Conservation (phyloP, 1,284 basidiomycete genomes). For the Sphaerobolus stellatus region DNA sequence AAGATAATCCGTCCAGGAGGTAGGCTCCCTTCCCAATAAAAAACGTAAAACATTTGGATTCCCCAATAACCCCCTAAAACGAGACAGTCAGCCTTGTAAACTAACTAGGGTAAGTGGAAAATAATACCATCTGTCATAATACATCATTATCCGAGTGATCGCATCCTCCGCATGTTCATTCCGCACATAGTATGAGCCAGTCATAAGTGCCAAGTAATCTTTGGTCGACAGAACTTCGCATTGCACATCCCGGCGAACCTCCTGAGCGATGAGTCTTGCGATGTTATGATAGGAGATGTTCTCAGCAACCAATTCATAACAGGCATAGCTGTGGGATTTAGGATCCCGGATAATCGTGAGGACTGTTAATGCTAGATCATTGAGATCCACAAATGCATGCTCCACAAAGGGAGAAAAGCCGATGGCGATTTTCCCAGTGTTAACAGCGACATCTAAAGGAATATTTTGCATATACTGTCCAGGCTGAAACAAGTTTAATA, state of each 20-base stretch:
- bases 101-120: too few species aligned
- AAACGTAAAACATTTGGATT: too few species aligned
- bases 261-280: not conserved
- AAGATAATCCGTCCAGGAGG: too few species aligned
- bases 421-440: not conserved
- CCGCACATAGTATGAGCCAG: not conserved
- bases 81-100: too few species aligned
- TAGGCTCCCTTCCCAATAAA: too few species aligned
- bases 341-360: not conserved
- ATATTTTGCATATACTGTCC: not conserved
- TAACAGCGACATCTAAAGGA: not conserved
- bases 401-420: not conserved
- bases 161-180: not conserved
- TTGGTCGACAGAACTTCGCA: not conserved
- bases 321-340: not conserved
- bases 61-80: too few species aligned
- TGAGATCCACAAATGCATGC: not conserved
- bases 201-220: not conserved
- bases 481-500: not conserved
- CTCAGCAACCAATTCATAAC: not conserved
- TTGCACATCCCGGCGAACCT: not conserved
- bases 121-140: conserved; percentile 1
- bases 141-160: not conserved
- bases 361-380: not conserved
- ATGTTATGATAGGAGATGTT: not conserved